Evolutionary conservation across 2,329 filamentous ascomycete species (phyloP).

Genomic region (Chaetothyriales sp.): DNA sequence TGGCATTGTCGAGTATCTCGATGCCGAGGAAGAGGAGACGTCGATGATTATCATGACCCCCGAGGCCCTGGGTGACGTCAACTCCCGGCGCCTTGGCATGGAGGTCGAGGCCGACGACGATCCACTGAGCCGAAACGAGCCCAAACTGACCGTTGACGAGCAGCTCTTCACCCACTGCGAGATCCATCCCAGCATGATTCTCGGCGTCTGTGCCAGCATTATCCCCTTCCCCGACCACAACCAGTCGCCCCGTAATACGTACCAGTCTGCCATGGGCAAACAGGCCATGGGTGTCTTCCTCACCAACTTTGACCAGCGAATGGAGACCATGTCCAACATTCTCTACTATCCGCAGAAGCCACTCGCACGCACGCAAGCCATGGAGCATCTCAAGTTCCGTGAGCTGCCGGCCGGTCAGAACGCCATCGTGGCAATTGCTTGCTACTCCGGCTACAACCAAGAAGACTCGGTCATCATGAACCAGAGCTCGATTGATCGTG

Average conservation of each 20-base stretch:
- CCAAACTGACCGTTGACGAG: conserved; percentile 70
- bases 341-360: conserved; percentile 98
- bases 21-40: conserved; percentile 96
- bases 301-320: conserved; percentile 89
- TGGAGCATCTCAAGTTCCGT: conserved; percentile 98
- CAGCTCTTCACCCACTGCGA: conserved; percentile 97
- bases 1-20: conserved; percentile 87
- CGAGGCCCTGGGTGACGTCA: conserved; percentile 73
- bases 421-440: conserved; percentile 92
- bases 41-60: conserved; percentile 99
- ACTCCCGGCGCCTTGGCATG: conserved; percentile 54
- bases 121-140: conserved; percentile 75
- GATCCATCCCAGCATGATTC: conserved; percentile 97
- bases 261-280: conserved; percentile 99
- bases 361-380: conserved; percentile 84
- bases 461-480: conserved; percentile 99
- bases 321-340: conserved; percentile 99
- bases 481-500: conserved; percentile 95
- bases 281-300: conserved; percentile 99
- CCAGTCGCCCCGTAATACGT: conserved; percentile 93
- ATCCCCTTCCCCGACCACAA: conserved; percentile 99
- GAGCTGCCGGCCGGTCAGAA: conserved; percentile 95
- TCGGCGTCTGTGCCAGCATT: conserved; percentile 96
- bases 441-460: conserved; percentile 97
- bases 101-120: conserved; percentile 53